These are phyloP conservation scores for Arthrobotrys pseudoclavata DNA, from an alignment of 2,329 filamentous ascomycete species.

Conservation along the genomic window DNA sequence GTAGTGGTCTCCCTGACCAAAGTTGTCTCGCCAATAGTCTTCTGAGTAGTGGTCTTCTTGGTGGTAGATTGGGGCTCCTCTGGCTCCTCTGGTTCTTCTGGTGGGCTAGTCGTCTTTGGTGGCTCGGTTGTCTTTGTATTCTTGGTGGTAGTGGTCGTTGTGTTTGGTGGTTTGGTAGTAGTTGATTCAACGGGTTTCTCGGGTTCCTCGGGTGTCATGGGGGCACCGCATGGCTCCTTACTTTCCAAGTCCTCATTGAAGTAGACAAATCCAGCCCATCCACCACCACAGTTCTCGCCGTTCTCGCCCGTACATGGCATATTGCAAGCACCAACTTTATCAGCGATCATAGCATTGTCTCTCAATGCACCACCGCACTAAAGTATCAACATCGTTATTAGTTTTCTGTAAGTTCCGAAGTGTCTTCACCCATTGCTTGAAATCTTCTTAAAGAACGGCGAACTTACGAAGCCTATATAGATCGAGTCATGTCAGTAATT, in stretches of 20 bases:
- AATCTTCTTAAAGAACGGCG: neutral
- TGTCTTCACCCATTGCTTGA: neutral
- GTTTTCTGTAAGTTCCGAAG: neutral
- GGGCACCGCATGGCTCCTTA: conserved; percentile 17
- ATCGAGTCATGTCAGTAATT: neutral
- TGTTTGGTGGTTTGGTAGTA: no score
- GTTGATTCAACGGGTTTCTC: neutral
- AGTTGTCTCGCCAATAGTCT: no score
- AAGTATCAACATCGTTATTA: neutral
- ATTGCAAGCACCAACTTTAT: neutral
- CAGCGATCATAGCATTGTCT: neutral
- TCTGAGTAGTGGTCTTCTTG: no score
- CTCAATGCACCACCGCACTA: conserved; percentile 28
- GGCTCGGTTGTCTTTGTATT: neutral
- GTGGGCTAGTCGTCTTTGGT: no score
- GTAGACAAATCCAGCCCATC: conserved; percentile 8
- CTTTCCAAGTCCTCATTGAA: conserved; percentile 14
- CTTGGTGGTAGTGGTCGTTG: neutral
- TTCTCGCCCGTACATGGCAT: neutral
- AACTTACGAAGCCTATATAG: conserved; percentile 3
- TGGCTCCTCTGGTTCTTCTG: no score
- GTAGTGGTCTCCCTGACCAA: no score
- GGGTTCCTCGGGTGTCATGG: neutral
- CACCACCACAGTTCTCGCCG: conserved; percentile 1
- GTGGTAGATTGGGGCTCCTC: no score